Percentiles rank a stretch among this genome's conserved stretches.
These are phyloP conservation scores for Zygosaccharomyces pseudorouxii DNA, from an alignment of 805 yeast species.

Conservation along the genomic window DNA sequence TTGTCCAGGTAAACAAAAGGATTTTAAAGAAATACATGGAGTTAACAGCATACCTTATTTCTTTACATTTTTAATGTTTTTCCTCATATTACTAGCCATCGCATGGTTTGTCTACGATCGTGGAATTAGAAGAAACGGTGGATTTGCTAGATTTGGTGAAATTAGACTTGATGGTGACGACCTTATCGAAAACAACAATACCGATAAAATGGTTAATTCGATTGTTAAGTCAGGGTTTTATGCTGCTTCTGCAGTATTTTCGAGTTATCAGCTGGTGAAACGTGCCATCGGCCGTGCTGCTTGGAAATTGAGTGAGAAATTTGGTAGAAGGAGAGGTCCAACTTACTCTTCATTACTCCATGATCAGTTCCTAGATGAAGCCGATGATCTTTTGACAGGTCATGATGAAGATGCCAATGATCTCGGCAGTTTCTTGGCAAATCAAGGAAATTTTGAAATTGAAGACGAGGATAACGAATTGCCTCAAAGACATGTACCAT, in stretches of 20 bases:
- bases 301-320: constrained; percentile 23
- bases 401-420: constrained; percentile 49
- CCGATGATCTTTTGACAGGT: constrained; percentile 35
- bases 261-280: constrained; percentile 21
- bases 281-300: constrained; percentile 14
- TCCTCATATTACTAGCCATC: constrained; percentile 45
- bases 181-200: constrained; percentile 55
- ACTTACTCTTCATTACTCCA: constrained; percentile 32
- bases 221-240: constrained; percentile 56
- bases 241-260: constrained; percentile 38
- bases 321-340: constrained; percentile 31
- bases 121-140: constrained; percentile 76
- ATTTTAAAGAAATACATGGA: constrained; percentile 50
- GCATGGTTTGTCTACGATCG: constrained; percentile 73
- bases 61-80: constrained; percentile 53
- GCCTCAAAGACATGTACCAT: constrained; percentile 2
- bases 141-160: constrained; percentile 74
- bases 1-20: constrained; percentile 82
- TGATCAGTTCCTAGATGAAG: constrained; percentile 36
- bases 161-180: constrained; percentile 78
- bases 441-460: constrained; percentile 34
- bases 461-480: constrained; percentile 31
- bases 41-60: constrained; percentile 54
- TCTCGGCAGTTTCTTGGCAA: constrained; percentile 40
- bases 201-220: constrained; percentile 55